A percentile compares a stretch with the other conserved stretches of the same genome.
These are phyloP conservation scores for Aureobasidium lini DNA, from an alignment of 2,329 filamentous ascomycete genomes.

Conservation along the genomic window DNA sequence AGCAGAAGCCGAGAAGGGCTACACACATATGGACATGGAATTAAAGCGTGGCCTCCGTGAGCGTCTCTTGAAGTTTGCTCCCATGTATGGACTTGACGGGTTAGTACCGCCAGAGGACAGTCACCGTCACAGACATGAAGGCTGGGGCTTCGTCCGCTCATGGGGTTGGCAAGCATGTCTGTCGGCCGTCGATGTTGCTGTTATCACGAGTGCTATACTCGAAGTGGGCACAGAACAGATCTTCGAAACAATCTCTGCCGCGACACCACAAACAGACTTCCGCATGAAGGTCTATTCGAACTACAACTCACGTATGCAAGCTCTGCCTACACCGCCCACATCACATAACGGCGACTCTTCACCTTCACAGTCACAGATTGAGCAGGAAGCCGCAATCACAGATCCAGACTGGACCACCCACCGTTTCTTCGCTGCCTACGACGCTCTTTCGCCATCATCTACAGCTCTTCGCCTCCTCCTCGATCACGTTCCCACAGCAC, in stretches of 20 bases:
- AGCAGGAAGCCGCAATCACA: constrained; percentile 21
- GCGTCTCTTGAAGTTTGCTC: constrained; percentile 83
- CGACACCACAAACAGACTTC: constrained; percentile 13
- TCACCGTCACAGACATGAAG: constrained; percentile 65
- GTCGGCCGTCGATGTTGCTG: constrained; percentile 88
- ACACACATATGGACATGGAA: constrained; percentile 98
- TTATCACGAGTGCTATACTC: constrained; percentile 82
- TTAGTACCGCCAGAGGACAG: constrained; percentile 73
- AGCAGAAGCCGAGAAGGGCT: constrained; percentile 88
- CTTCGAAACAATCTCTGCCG: constrained; percentile 13
- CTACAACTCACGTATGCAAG: constrained; percentile 24
- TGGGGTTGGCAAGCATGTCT: constrained; percentile 97
- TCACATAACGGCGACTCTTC: constrained; percentile 25
- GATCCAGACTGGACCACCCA: constrained; percentile 40
- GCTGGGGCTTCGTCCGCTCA: constrained; percentile 93
- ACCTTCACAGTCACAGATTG: constrained; percentile 15
- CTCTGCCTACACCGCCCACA: constrained; percentile 27
- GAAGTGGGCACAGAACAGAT: constrained; percentile 61
- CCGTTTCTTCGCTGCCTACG: constrained; percentile 54
- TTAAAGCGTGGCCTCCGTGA: constrained; percentile 80
- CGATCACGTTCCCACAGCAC: constrained; percentile 69
- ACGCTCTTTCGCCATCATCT: constrained; percentile 44
- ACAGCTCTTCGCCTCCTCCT: constrained; percentile 65
- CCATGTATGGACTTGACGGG: constrained; percentile 87
- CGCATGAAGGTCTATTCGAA: constrained; percentile 12